Percentiles rank a stretch among this genome's conserved stretches.
Evolutionary conservation across 129 eudicot genomes (phyloP).

Genomic region (Saposhnikovia divaricata): DNA sequence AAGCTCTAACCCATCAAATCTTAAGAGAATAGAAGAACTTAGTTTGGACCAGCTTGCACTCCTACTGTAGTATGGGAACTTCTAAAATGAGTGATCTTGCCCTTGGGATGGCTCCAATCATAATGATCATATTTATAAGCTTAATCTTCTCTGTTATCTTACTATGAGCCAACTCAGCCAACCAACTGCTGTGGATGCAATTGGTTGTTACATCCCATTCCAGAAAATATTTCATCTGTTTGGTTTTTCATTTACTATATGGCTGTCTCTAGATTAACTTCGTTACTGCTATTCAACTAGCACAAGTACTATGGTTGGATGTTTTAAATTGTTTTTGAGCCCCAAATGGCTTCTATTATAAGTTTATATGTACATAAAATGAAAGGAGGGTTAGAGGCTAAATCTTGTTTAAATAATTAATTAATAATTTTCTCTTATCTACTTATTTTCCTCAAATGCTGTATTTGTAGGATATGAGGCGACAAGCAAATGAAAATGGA

Average conservation of each 20-base stretch:
- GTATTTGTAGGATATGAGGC: constrained; percentile 72
- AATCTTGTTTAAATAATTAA: background rate
- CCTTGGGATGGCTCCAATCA: background rate
- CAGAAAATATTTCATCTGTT: background rate
- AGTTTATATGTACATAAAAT: background rate
- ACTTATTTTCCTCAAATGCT: background rate
- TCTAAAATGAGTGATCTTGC: background rate
- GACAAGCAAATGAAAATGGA: constrained; percentile 90
- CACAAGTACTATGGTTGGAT: background rate
- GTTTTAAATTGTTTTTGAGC: background rate
- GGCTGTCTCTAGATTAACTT: background rate
- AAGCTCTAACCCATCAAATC: background rate
- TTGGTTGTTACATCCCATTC: background rate
- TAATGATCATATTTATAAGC: background rate
- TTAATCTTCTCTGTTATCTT: background rate
- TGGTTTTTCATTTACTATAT: background rate
- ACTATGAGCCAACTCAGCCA: background rate
- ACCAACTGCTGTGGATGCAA: background rate
- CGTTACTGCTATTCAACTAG: background rate
- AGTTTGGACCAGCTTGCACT: background rate
- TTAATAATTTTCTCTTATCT: background rate
- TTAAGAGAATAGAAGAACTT: background rate
- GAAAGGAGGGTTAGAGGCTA: background rate
- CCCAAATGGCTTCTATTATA: background rate
- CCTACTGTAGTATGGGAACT: background rate